A percentile compares a stretch with the other conserved stretches of the same genome.
These are phyloP conservation scores for Lactarius psammicola DNA, from an alignment of 768 basidiomycete species.

Conservation along the genomic window DNA sequence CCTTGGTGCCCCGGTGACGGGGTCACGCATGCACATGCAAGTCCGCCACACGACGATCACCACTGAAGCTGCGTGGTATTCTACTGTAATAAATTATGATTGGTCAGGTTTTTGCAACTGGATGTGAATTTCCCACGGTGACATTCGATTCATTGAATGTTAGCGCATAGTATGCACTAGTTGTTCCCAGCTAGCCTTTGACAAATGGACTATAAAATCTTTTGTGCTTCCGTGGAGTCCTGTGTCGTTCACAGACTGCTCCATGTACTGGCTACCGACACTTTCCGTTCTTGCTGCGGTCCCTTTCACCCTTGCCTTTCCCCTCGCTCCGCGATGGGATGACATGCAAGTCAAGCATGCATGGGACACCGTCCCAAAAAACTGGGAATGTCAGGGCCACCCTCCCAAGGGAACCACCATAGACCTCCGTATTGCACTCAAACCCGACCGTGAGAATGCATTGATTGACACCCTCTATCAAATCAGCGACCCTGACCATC, in stretches of 20 bases:
- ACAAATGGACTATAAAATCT: background rate
- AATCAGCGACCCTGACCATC: constrained; percentile 24
- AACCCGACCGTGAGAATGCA: constrained; percentile 21
- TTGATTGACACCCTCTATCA: constrained; percentile 23
- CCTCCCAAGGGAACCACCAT: constrained; percentile 19
- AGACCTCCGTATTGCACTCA: constrained; percentile 26
- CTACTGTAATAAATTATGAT: background rate
- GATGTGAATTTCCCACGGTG: too few species aligned
- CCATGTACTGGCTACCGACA: constrained; percentile 11
- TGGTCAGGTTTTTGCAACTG: background rate
- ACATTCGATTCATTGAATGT: too few species aligned
- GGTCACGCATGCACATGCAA: background rate
- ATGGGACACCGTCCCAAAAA: constrained; percentile 13
- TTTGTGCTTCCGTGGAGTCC: background rate
- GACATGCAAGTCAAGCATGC: constrained; percentile 25
- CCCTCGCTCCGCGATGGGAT: constrained; percentile 16
- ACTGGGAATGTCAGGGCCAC: constrained; percentile 15
- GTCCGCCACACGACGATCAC: background rate
- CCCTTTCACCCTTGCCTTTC: constrained; percentile 11
- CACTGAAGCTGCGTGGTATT: background rate
- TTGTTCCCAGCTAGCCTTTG: background rate
- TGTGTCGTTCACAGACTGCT: background rate
- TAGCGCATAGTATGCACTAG: too few species aligned
- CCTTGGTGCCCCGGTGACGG: background rate
- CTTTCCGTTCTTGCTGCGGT: constrained; percentile 11